Conservation (phyloP, 441 rosid genomes). For the Adansonia madagascariensis region DNA sequence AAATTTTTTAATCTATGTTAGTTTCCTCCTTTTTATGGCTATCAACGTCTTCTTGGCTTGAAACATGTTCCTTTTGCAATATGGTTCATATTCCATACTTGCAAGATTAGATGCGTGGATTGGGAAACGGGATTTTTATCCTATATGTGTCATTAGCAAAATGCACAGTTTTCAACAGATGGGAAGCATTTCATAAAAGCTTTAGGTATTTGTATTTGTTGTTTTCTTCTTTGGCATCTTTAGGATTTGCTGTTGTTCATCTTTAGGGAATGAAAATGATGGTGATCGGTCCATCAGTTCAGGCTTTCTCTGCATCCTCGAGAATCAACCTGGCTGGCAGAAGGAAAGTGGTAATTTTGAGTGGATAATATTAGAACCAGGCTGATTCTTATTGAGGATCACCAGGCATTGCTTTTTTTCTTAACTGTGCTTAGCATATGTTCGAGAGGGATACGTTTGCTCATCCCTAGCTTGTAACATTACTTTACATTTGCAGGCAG, state of each 20-base stretch:
- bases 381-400: constrained; percentile 15
- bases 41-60: constrained; percentile 40
- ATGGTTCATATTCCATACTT: constrained; percentile 13
- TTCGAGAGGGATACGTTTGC: background rate
- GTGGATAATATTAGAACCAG: background rate
- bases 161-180: constrained; percentile 37
- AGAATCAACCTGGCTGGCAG: background rate
- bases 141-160: constrained; percentile 34
- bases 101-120: constrained; percentile 29
- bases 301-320: background rate
- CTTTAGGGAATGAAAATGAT: background rate
- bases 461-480: constrained; percentile 12
- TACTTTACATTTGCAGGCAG: constrained; percentile 41
- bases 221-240: constrained; percentile 3
- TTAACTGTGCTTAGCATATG: background rate
- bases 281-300: background rate
- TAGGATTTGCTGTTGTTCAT: background rate
- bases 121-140: constrained; percentile 44
- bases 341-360: background rate
- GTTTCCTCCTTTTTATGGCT: constrained; percentile 10
- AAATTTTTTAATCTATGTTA: background rate
- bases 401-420: background rate
- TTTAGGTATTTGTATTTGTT: constrained; percentile 1
- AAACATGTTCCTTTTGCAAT: constrained; percentile 35
- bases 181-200: constrained; percentile 4